Percentiles rank a stretch among this genome's conserved stretches.
These are phyloP conservation scores for Blastomyces gilchristii DNA, from an alignment of 2,329 filamentous ascomycete genomes.

Conservation along the genomic window DNA sequence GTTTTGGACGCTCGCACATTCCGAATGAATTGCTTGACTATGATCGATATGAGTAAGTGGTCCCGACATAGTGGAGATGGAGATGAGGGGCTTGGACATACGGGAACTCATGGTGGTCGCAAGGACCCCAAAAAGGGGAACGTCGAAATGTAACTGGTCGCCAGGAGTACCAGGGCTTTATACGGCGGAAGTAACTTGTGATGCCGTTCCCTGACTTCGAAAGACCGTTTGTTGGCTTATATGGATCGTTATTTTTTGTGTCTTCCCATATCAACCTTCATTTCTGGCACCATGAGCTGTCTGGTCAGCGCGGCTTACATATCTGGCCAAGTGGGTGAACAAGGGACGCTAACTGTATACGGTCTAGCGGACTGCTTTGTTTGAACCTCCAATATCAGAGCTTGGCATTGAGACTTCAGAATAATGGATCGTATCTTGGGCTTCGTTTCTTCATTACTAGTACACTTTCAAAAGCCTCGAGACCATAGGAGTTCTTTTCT, in stretches of 20 bases:
- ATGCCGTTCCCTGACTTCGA: background rate
- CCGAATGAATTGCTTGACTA: constrained; percentile 99
- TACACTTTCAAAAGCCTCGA: too few species aligned
- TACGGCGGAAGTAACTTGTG: background rate
- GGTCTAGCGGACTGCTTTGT: background rate
- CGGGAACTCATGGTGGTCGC: constrained; percentile 49
- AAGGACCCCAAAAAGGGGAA: constrained; percentile 38
- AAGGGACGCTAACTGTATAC: background rate
- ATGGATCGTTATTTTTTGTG: background rate
- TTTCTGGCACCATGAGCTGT: background rate
- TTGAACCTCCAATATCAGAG: background rate
- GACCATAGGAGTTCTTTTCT: background rate
- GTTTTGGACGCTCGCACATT: constrained; percentile 98
- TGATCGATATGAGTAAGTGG: constrained; percentile 21
- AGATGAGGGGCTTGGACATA: constrained; percentile 32
- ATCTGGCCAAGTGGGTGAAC: constrained; percentile 5
- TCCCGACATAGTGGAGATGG: constrained; percentile 13
- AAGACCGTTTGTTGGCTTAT: background rate
- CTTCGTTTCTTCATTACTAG: too few species aligned
- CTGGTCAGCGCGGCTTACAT: background rate
- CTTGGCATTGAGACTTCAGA: background rate
- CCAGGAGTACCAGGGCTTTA: constrained; percentile 1
- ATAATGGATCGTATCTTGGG: too few species aligned
- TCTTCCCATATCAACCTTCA: background rate
- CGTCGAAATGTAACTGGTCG: constrained; percentile 11